Percentiles rank a stretch among this genome's conserved stretches.
phyloP scores from a whole-genome alignment of 1,284 basidiomycete genomes.

The Boletus mariae region DNA sequence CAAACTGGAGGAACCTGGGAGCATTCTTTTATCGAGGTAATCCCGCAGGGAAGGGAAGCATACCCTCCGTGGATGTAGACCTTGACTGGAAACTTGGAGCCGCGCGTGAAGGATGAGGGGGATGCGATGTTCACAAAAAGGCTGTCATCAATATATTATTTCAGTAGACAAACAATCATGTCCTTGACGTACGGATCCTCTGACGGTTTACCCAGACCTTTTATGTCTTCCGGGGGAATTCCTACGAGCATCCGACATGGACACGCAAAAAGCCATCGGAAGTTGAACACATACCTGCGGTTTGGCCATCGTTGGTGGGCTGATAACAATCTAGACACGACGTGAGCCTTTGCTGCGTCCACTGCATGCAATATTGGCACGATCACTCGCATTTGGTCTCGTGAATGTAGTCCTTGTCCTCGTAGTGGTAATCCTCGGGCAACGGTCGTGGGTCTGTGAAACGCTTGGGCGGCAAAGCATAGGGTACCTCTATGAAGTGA shows the following conservation, averaged over 20 bases:
- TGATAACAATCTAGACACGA: constrained; percentile 50
- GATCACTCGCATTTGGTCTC: constrained; percentile 54
- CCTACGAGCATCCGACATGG: constrained; percentile 17
- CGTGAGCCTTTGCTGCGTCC: not conserved
- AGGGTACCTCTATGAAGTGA: constrained; percentile 59
- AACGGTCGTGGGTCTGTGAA: constrained; percentile 63
- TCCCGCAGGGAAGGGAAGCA: constrained; percentile 5
- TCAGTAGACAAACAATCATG: not conserved
- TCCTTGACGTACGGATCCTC: constrained; percentile 57
- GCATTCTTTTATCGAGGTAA: not conserved
- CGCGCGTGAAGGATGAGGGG: constrained; percentile 53
- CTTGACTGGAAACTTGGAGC: constrained; percentile 57
- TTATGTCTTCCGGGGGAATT: constrained; percentile 49
- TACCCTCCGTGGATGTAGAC: constrained; percentile 77
- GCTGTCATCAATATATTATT: constrained; percentile 29
- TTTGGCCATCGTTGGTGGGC: constrained; percentile 61
- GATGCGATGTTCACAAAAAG: constrained; percentile 68
- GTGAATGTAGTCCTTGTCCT: constrained; percentile 54
- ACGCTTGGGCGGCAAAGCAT: constrained; percentile 58
- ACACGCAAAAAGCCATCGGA: not conserved
- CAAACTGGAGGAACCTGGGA: constrained; percentile 73
- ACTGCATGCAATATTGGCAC: not conserved
- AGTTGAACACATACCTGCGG: constrained; percentile 38
- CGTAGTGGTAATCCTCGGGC: constrained; percentile 51
- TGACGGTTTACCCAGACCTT: constrained; percentile 61